Conservation (phyloP, 75 land plant genomes). For the Adiantum capillusveneris region DNA sequence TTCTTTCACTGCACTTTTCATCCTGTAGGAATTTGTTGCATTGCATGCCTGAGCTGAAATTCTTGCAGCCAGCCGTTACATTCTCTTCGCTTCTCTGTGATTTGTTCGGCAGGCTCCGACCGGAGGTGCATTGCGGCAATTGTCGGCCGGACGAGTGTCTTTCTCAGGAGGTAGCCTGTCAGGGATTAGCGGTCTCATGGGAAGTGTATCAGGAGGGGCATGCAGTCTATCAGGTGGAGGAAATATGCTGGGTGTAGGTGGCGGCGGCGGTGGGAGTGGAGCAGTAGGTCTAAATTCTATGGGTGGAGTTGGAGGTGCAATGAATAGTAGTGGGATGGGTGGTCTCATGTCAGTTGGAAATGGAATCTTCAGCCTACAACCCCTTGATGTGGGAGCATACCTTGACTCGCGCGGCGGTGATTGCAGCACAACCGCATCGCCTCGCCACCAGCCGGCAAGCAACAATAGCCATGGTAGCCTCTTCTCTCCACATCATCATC, state of each 20-base stretch:
- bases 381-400: neutral
- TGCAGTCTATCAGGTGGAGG: neutral
- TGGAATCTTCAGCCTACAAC: too few species aligned
- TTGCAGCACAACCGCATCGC: conserved; percentile 16
- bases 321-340: too few species aligned
- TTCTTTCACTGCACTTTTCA: too few species aligned
- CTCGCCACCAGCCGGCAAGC: conserved; percentile 7
- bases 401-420: conserved; percentile 5
- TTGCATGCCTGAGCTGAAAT: too few species aligned
- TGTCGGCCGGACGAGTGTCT: neutral
- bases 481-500: neutral
- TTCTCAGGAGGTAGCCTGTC: neutral
- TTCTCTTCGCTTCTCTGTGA: too few species aligned
- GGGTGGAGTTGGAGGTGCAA: too few species aligned
- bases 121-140: neutral
- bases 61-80: too few species aligned
- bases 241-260: too few species aligned
- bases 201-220: neutral
- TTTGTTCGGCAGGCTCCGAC: neutral
- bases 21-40: too few species aligned
- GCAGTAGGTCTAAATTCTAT: too few species aligned
- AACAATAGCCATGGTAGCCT: neutral
- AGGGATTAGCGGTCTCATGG: neutral
- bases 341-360: neutral
- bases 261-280: too few species aligned